Percentiles rank a stretch among this genome's conserved stretches.
Evolutionary conservation across 371 early-diverging fungal species (phyloP).

Genomic region (Syncephalastrum racemosum): DNA sequence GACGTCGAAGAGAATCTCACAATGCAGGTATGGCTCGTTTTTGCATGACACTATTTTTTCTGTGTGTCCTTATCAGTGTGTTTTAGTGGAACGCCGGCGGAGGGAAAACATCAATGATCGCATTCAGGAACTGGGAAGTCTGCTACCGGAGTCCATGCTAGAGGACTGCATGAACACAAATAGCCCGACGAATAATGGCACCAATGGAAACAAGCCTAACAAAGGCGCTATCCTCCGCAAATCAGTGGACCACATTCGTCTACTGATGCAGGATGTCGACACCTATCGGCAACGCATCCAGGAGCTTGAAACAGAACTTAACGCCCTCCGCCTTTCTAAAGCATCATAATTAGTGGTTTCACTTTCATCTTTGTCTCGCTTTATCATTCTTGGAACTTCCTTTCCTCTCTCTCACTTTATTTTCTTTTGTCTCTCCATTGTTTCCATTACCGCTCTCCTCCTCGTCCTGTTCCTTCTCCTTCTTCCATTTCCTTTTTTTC

Average conservation of each 20-base stretch:
- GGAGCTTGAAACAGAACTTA: slow-evolving; percentile 59
- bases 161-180: slow-evolving; percentile 45
- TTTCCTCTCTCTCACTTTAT: no score
- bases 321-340: no score
- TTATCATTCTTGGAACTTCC: no score
- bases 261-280: slow-evolving; percentile 61
- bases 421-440: no score
- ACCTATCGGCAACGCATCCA: slow-evolving; percentile 62
- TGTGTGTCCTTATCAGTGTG: slow-evolving; percentile 2
- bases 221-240: slow-evolving; percentile 86
- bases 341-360: no score
- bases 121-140: slow-evolving; percentile 88
- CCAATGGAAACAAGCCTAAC: slow-evolving; percentile 62
- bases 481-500: no score
- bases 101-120: slow-evolving; percentile 97
- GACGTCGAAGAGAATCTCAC: slow-evolving; percentile 93
- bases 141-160: slow-evolving; percentile 77
- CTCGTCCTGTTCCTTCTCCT: no score
- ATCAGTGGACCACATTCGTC: slow-evolving; percentile 88
- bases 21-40: slow-evolving; percentile 70
- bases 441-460: no score
- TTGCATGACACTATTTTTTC: neutral
- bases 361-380: no score
- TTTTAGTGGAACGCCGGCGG: slow-evolving; percentile 86
- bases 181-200: slow-evolving; percentile 13